Evolutionary conservation across 306 rosid species (phyloP), one percentile per base, ranked within the genome.

Genomic region (Acacia acuminata): DNA sequence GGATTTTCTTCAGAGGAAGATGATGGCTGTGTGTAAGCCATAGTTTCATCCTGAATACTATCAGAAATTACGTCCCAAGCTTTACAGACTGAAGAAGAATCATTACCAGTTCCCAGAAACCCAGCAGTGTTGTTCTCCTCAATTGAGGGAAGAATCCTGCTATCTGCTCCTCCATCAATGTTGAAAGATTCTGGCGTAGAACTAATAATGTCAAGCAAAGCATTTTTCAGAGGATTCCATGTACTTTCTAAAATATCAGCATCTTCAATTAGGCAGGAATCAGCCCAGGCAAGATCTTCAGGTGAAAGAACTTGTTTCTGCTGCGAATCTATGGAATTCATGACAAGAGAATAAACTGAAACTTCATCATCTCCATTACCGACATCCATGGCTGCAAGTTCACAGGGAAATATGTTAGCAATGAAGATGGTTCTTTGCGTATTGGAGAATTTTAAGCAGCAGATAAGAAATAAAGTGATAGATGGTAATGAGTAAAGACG

Each of bases 281-380:
- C 93, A 60, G 68, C 84, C 98, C 97, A 92, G 51, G 89, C 93
- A 77, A 82, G 84, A 81, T 94, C 98, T 85, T 94, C 98, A 1
- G 79, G 85, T 66, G 97, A 90, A 67, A 85, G 76, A 79, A 42
- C 77, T 27, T 51, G 81, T 40, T 32, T 79, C 64, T 82, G 86
- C 45, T 5, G 61, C 42, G 78, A 72, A 53, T 16, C 12, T 13
- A 73, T 4, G 66, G 88, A 79, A 47, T 79, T 58, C 36, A 67
- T 36, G 77, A 64, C 7, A 67, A 14, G 44, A 17, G 81, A 82
- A 50, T 79, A 75, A 84, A 44, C 70, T 70, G 83, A 82, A 79
- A 82, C 73, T 66, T 40, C 68, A 56, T n/a, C 73, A 69, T 79
- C 83, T 24, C 79, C 68, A 30, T 53, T 71, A 47, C 34, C 68